Base-by-base conservation (phyloP, 306 rosid genomes). In the Rosa persica region DNA sequence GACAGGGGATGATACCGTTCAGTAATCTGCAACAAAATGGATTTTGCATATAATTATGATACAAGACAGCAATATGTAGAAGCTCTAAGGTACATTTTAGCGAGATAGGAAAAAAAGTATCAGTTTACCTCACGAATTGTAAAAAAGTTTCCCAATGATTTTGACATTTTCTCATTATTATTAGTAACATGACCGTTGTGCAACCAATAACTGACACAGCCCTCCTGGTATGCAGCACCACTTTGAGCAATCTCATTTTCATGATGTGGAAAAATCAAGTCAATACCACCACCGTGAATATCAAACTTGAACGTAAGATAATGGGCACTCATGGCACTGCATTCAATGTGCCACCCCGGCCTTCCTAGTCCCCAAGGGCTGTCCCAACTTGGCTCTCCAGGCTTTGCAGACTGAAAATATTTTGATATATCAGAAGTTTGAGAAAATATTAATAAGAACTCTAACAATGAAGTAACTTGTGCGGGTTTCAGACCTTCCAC, bases 281-380 rank as follows among this genome's bases (percentile, higher is more conserved):
- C 99, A 60, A 95, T 95, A 78, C 98, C 99, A 83, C 99, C 98
- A 23, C 99, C 99, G 79, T 95, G 98, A 80, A 95, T 91, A 88
- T 95, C 99, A 82, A 95, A 95, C 78, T 82, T 80, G 80, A 86
- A 89, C 51, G 93, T 86, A 66, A 95, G 84, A 87, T 93, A 95
- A 68, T 91, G 85, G 16, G 98, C 89, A 84, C 99, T 93, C 99
- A 95, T 95, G 17, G 99, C 98, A 85, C 99, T 95, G 93, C 99
- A 95, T 70, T 95, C 99, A 49, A 95, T 95, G 83, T 95, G 99
- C 99, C 99, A 95, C 75, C 99, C 99, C 23, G 99, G 98, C 70
- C 99, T 88, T 72, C 98, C 98, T 78, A 80, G 90, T 74, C 98
- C 98, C 99, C 99, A 95, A 38, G 93, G 96, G 76, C 99, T 95